Percentiles rank a stretch among this genome's conserved stretches.
Evolutionary conservation across 2,329 filamentous ascomycete species (phyloP).

Genomic region (Xylaria polymorpha): DNA sequence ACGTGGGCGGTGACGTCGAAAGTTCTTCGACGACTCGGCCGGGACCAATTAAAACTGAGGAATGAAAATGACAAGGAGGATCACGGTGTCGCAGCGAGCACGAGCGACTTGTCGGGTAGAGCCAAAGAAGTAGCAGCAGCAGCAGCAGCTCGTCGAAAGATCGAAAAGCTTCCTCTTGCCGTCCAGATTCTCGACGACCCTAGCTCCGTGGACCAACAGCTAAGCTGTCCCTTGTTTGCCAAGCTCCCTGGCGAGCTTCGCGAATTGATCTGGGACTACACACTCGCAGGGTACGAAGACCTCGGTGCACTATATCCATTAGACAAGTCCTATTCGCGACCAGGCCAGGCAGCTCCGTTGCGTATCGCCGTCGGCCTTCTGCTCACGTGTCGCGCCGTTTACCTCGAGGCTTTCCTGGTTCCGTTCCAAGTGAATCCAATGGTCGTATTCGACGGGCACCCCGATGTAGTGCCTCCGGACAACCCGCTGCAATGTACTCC

Average conservation of each 20-base stretch:
- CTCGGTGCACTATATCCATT: conserved; percentile 36
- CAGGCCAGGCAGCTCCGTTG: conserved; percentile 44
- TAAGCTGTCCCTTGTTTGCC: conserved; percentile 39
- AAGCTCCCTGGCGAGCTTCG: conserved; percentile 46
- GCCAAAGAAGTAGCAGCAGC: conserved; percentile 7
- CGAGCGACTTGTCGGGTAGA: conserved; percentile 18
- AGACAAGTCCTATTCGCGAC: conserved; percentile 35
- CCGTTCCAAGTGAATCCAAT: conserved; percentile 47
- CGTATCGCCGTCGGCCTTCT: conserved; percentile 43
- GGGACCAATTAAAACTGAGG: conserved; percentile 15
- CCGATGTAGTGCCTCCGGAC: conserved; percentile 36
- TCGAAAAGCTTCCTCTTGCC: conserved; percentile 37
- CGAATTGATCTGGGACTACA: conserved; percentile 45
- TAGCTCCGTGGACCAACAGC: conserved; percentile 37
- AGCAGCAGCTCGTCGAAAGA: conserved; percentile 16
- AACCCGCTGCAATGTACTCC: conserved; percentile 38
- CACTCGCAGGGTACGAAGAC: conserved; percentile 44
- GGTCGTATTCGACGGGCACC: conserved; percentile 42
- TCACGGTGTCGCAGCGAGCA: conserved; percentile 12
- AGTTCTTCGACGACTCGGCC: conserved; percentile 30
- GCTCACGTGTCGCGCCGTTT: conserved; percentile 46
- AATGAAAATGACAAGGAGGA: conserved; percentile 12
- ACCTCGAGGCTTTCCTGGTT: conserved; percentile 46
- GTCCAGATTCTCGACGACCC: conserved; percentile 38
- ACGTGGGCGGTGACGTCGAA: conserved; percentile 40